Conservation (phyloP, 2,329 filamentous ascomycete species). For the Hypomyces rosellus region DNA sequence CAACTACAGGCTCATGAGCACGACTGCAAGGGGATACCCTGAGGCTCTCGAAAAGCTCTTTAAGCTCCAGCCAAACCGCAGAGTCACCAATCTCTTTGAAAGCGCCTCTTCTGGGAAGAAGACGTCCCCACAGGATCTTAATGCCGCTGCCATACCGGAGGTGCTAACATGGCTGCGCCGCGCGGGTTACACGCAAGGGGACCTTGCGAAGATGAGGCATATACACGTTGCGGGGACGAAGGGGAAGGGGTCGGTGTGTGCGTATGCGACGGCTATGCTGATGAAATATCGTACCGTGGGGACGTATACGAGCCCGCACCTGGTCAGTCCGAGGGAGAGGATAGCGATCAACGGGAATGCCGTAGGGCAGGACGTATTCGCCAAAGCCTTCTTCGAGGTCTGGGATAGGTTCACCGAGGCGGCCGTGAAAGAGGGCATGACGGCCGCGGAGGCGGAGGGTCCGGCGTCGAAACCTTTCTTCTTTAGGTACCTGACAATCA, state of each 20-base stretch:
- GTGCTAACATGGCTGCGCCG: slow-evolving; percentile 72
- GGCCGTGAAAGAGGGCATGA: slow-evolving; percentile 26
- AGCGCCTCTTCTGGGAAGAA: slow-evolving; percentile 36
- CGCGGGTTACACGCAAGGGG: slow-evolving; percentile 59
- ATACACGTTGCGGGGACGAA: slow-evolving; percentile 92
- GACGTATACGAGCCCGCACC: slow-evolving; percentile 79
- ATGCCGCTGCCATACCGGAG: slow-evolving; percentile 71
- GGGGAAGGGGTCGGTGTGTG: slow-evolving; percentile 84
- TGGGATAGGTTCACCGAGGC: slow-evolving; percentile 58
- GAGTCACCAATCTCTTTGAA: slow-evolving; percentile 49
- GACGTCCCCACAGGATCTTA: slow-evolving; percentile 48
- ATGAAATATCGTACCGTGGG: slow-evolving; percentile 50
- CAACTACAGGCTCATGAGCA: no score
- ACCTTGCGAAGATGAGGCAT: slow-evolving; percentile 39
- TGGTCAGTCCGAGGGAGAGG: slow-evolving; percentile 75
- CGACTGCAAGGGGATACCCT: slow-evolving; percentile 37
- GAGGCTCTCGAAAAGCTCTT: slow-evolving; percentile 70
- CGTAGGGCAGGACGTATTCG: slow-evolving; percentile 62
- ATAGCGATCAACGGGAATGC: slow-evolving; percentile 73
- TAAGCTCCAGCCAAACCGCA: slow-evolving; percentile 72
- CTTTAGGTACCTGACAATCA: slow-evolving; percentile 83
- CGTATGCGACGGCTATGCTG: slow-evolving; percentile 77
- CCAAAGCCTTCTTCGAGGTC: slow-evolving; percentile 73
- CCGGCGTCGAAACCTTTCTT: slow-evolving; percentile 74
- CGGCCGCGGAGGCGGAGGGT: slow-evolving; percentile 41